phyloP scores from a whole-genome alignment of 192 early-diverging fungal genomes.

The Dissophora globulifera region DNA sequence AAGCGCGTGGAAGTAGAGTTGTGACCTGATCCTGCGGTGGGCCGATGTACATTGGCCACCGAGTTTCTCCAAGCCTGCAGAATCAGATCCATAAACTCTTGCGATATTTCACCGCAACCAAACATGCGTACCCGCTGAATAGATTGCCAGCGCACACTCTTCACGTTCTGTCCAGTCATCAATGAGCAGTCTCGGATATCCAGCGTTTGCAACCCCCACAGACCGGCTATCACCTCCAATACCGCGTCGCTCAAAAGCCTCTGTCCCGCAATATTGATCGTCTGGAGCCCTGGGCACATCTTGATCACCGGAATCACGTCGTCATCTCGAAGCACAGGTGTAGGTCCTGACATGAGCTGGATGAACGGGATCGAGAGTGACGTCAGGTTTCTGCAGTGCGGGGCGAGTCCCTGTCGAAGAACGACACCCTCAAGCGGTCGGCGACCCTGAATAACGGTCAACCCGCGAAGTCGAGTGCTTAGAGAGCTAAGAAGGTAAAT shows the following conservation, averaged over 20 bases:
- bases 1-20: constrained; percentile 11
- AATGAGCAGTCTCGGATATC: constrained; percentile 39
- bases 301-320: constrained; percentile 50
- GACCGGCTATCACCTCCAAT: constrained; percentile 31
- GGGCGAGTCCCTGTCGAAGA: constrained; percentile 35
- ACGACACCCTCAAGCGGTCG: constrained; percentile 36
- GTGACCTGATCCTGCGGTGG: neutral
- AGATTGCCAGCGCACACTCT: constrained; percentile 45
- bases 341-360: constrained; percentile 34
- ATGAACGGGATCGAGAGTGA: constrained; percentile 47
- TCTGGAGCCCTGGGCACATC: constrained; percentile 39
- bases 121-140: constrained; percentile 45
- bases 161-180: constrained; percentile 34
- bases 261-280: constrained; percentile 37
- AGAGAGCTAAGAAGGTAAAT: constrained; percentile 36
- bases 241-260: constrained; percentile 31
- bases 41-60: neutral
- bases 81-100: constrained; percentile 49
- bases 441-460: constrained; percentile 39
- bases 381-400: constrained; percentile 37
- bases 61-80: constrained; percentile 37
- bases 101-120: constrained; percentile 41
- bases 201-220: constrained; percentile 42
- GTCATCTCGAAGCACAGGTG: constrained; percentile 28
- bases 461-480: constrained; percentile 27